These are phyloP conservation scores for Ceratobasidium sp. DNA, from an alignment of 1,284 basidiomycete species.

Conservation along the genomic window DNA sequence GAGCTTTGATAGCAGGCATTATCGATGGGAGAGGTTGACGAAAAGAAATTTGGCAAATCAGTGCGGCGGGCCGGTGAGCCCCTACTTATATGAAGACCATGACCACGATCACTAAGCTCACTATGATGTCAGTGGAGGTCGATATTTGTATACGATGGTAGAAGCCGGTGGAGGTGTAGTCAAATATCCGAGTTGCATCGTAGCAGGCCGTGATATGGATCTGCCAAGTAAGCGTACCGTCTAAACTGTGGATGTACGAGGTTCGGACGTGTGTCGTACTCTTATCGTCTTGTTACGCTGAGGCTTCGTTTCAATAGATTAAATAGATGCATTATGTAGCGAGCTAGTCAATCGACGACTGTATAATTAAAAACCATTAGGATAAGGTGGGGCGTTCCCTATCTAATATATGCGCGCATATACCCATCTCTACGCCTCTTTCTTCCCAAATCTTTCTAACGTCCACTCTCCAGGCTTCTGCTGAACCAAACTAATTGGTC, in stretches of 20 bases:
- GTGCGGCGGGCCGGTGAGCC: background rate
- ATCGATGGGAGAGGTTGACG: background rate
- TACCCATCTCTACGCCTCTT: background rate
- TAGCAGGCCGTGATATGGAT: background rate
- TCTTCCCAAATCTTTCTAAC: constrained; percentile 29
- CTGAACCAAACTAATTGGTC: constrained; percentile 23
- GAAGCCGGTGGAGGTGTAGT: background rate
- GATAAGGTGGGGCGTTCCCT: no score
- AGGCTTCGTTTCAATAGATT: no score
- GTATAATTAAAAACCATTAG: no score
- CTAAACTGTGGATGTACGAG: background rate
- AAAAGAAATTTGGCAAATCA: background rate
- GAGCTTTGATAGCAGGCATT: constrained; percentile 50
- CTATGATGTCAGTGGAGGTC: constrained; percentile 24
- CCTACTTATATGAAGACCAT: constrained; percentile 3
- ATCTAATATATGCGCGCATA: background rate
- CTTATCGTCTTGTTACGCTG: no score
- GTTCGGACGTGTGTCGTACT: no score
- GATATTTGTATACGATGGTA: no score
- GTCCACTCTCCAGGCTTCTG: constrained; percentile 19
- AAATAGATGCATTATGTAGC: background rate
- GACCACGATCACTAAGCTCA: background rate
- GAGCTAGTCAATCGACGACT: no score
- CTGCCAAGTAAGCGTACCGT: background rate
- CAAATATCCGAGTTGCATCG: background rate